phyloP scores from a whole-genome alignment of 2,329 filamentous ascomycete species.

The Ophiostoma sp. region DNA sequence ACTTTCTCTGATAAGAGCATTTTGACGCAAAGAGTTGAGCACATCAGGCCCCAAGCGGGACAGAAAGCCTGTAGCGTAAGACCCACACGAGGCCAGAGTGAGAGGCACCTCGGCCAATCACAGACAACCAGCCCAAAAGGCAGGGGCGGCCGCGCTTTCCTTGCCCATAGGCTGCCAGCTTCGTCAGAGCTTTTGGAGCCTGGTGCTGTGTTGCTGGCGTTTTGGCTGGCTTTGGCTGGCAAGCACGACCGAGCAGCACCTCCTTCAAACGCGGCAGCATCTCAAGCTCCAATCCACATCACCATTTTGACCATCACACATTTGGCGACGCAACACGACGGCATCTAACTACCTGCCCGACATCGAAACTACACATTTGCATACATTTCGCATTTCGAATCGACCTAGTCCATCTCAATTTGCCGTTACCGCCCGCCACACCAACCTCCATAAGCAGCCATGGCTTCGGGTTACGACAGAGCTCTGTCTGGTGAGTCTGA shows the following conservation, averaged over 20 bases:
- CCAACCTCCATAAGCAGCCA: constrained; percentile 34
- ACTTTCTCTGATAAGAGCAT: too few relatives aligned
- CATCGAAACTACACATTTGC: background rate
- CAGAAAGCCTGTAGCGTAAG: background rate
- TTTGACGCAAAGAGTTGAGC: too few relatives aligned
- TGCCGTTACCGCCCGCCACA: background rate
- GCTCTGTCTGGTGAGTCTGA: constrained; percentile 85
- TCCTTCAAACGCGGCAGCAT: constrained; percentile 23
- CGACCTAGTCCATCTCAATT: background rate
- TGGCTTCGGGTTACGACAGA: constrained; percentile 98
- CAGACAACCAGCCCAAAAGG: background rate
- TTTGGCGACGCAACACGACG: background rate
- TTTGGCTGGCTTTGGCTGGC: constrained; percentile 16
- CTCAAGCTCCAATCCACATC: constrained; percentile 16
- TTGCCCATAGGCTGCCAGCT: constrained; percentile 25
- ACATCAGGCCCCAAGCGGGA: too few relatives aligned
- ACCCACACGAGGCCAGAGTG: background rate
- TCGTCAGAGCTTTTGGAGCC: constrained; percentile 34
- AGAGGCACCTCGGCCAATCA: background rate
- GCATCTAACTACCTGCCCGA: background rate
- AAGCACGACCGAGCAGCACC: constrained; percentile 15
- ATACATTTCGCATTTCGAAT: background rate
- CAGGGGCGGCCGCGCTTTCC: constrained; percentile 1
- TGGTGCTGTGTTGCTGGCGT: constrained; percentile 17
- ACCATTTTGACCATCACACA: background rate